Percentiles rank a stretch among this genome's conserved stretches.
Evolutionary conservation across 2,329 filamentous ascomycete species (phyloP).

Genomic region (Ophiocordyceps unilateralis): DNA sequence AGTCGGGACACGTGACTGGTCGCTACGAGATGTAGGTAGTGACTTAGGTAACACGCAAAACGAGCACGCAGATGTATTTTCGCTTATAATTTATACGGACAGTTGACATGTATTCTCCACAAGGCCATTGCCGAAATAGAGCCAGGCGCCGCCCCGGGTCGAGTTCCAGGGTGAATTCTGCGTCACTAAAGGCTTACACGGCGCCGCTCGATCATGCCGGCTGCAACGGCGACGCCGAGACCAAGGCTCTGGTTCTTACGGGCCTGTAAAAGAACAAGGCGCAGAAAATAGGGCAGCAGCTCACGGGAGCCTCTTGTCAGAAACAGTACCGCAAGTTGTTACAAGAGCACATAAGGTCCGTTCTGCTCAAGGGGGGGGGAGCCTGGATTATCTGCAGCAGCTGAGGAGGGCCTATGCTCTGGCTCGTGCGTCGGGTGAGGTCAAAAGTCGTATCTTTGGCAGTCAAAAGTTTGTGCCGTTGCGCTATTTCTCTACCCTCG

Average conservation of each 20-base stretch:
- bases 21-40: too few species aligned
- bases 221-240: conserved; percentile 11
- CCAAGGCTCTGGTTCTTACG: conserved; percentile 10
- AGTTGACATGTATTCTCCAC: too few species aligned
- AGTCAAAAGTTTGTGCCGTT: conserved; percentile 12
- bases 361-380: conserved; percentile 10
- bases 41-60: too few species aligned
- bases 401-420: conserved; percentile 10
- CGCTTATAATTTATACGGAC: too few species aligned
- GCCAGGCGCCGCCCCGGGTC: conserved; percentile 4
- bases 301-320: conserved; percentile 11
- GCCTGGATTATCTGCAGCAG: conserved; percentile 4
- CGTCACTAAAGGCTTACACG: conserved; percentile 15
- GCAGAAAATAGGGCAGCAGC: conserved; percentile 1
- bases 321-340: conserved; percentile 19
- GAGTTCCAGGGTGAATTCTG: conserved; percentile 14
- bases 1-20: too few species aligned
- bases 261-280: conserved; percentile 7
- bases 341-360: conserved; percentile 17
- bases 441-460: conserved; percentile 10
- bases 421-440: conserved; percentile 6
- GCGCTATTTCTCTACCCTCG: conserved; percentile 9
- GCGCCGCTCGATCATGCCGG: conserved; percentile 21
- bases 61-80: too few species aligned
- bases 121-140: conserved; percentile 6